Evolutionary conservation across 306 rosid species (phyloP), one percentile per base, ranked within the genome.

Genomic region (Alnus rubra): DNA sequence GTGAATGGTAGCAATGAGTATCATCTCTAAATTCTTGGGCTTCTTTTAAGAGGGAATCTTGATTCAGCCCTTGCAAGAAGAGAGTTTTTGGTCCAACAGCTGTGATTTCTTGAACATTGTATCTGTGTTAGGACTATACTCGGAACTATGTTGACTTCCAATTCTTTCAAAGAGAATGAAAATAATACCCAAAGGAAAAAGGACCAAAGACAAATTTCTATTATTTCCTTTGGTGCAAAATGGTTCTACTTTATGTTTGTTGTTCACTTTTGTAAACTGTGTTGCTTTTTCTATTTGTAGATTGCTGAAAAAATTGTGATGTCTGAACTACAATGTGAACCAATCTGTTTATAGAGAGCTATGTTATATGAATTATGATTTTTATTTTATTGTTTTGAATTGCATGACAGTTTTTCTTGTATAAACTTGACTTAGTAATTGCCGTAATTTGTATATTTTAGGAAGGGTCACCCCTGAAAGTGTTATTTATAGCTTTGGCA

Each of bases 381-480:
- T 58, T 69, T 15, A 44, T 59, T 74, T 75, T 47, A 3, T 42
- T 42, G 31, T 65, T n/a, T 45, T 51, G 45, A 30, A 28, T 67
- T 55, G 35, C 69, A 37, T 19, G 74, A 31, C 51, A 15, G 14
- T 76, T 56, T 69, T 72, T 33, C 53, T 28, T 85, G 67, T 65
- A 19, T 70, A 19, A 23, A 39, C 52, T 67, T 74, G 13, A 78
- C 59, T 69, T 51, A 67, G 69, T 62, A 39, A 14, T 69, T 52
- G 23, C 63, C 55, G 23, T 69, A 69, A 60, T 78, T 74, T 79
- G 13, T 69, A 51, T 53, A 45, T 76, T 80, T 74, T 83, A 95
- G 99, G 98, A 84, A 91, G 99, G 88, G 98, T 95, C 84, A 95
- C 98, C 39, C 92, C 98, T 73, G 99, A 93, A 82, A 95, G 99